These are phyloP conservation scores for Xylariaceae sp. DNA, from an alignment of 2,329 filamentous ascomycete species.

Conservation along the genomic window DNA sequence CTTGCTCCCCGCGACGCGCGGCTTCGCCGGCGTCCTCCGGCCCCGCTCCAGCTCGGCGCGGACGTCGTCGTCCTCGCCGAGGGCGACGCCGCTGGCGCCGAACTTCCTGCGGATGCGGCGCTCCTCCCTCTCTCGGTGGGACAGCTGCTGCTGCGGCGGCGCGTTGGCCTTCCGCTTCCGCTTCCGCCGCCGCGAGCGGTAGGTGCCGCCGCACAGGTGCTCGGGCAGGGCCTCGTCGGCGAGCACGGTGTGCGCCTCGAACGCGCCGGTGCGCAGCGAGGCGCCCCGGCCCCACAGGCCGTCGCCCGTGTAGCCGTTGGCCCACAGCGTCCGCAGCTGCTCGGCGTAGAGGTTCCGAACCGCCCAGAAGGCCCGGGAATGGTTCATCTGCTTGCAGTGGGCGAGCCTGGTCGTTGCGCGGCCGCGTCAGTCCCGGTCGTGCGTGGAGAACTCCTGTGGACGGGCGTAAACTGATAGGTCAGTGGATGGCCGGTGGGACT, in stretches of 20 bases:
- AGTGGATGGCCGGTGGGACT: constrained; percentile 7
- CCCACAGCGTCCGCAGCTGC: constrained; percentile 65
- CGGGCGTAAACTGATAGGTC: neutral
- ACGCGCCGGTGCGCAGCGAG: constrained; percentile 52
- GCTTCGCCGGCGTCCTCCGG: constrained; percentile 55
- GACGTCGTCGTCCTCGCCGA: constrained; percentile 61
- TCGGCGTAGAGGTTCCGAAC: constrained; percentile 66
- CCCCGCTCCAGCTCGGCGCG: constrained; percentile 62
- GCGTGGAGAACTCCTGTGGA: neutral
- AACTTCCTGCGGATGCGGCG: constrained; percentile 69
- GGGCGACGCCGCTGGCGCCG: constrained; percentile 57
- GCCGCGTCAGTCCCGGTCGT: no score
- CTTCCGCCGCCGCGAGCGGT: constrained; percentile 52
- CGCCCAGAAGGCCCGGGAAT: constrained; percentile 72
- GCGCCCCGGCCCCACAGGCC: constrained; percentile 75
- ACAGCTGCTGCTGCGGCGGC: constrained; percentile 45
- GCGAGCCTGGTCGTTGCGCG: no score
- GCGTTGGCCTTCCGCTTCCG: constrained; percentile 44
- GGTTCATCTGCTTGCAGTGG: constrained; percentile 89
- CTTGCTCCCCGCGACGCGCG: constrained; percentile 66
- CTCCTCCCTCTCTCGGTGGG: constrained; percentile 67
- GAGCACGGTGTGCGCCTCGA: constrained; percentile 44
- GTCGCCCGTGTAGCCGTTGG: constrained; percentile 65
- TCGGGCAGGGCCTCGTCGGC: constrained; percentile 54
- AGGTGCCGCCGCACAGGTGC: constrained; percentile 77